Percentiles rank a stretch among this genome's conserved stretches.
phyloP scores from a whole-genome alignment of 2,329 filamentous ascomycete genomes.

The Escovopsis sp. region DNA sequence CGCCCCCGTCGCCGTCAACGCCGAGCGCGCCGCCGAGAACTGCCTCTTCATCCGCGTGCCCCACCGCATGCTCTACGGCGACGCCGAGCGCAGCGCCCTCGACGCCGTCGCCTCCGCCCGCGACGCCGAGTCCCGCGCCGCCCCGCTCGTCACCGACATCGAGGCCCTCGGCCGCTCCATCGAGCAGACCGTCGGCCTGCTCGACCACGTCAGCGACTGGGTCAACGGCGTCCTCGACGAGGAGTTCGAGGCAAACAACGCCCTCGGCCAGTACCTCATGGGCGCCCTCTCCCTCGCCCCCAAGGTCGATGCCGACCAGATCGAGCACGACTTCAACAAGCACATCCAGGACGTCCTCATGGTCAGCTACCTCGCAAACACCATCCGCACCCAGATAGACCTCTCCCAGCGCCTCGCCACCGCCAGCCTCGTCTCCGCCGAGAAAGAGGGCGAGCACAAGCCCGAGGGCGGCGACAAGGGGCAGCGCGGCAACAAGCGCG shows the following conservation, averaged over 20 bases:
- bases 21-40: conserved; percentile 87
- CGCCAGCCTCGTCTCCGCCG: conserved; percentile 42
- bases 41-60: conserved; percentile 97
- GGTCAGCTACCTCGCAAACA: conserved; percentile 96
- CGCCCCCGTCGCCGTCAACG: conserved; percentile 84
- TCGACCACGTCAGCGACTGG: conserved; percentile 84
- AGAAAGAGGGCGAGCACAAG: conserved; percentile 35
- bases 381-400: conserved; percentile 96
- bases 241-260: conserved; percentile 76
- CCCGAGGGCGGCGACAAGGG: conserved; percentile 27
- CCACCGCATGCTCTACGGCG: conserved; percentile 81
- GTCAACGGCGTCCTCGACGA: conserved; percentile 91
- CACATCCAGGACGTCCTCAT: conserved; percentile 98
- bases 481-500: conserved; percentile 33
- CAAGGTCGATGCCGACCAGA: conserved; percentile 80
- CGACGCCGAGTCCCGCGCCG: conserved; percentile 59
- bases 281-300: conserved; percentile 85
- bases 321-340: conserved; percentile 98
- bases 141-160: conserved; percentile 70
- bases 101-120: conserved; percentile 75
- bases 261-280: conserved; percentile 87
- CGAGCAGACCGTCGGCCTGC: conserved; percentile 74
- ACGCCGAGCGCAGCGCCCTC: conserved; percentile 50
- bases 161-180: conserved; percentile 76
- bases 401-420: conserved; percentile 88